phyloP scores from a whole-genome alignment of 495 filamentous ascomycete genomes.

The Penicillium roqueforti region DNA sequence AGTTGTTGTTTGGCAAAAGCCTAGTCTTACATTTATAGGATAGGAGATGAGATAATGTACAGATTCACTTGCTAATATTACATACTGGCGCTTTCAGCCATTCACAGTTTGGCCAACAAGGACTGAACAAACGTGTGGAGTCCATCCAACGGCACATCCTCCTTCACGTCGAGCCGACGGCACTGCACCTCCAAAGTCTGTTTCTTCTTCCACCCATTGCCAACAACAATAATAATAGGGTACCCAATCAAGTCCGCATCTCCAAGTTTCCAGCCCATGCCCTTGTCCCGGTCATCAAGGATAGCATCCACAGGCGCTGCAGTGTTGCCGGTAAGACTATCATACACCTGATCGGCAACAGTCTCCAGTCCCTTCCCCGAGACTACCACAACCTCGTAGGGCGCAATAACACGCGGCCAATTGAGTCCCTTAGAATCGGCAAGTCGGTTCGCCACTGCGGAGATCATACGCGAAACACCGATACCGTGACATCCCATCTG shows the following conservation, averaged over 20 bases:
- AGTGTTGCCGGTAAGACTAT: conserved; percentile 38
- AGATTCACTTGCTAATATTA: conserved; percentile 5
- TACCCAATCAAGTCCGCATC: conserved; percentile 90
- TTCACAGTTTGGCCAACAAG: conserved; percentile 42
- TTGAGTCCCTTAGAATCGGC: conserved; percentile 72
- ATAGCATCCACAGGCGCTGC: conserved; percentile 52
- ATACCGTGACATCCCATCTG: conserved; percentile 98
- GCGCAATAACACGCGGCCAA: conserved; percentile 84
- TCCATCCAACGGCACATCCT: conserved; percentile 43
- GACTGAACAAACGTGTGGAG: conserved; percentile 36
- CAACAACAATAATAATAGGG: conserved; percentile 74
- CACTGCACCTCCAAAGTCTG: conserved; percentile 73
- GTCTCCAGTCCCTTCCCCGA: conserved; percentile 45
- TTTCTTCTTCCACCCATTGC: conserved; percentile 64
- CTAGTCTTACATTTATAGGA: not conserved
- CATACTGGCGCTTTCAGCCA: not conserved
- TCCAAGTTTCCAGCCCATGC: conserved; percentile 75
- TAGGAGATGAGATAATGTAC: conserved; percentile 8
- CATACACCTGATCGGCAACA: conserved; percentile 57
- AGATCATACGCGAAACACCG: conserved; percentile 86
- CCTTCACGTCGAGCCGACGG: conserved; percentile 50
- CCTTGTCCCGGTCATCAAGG: conserved; percentile 70
- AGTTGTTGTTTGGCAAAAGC: too few relatives aligned
- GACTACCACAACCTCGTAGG: conserved; percentile 75
- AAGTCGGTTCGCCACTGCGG: conserved; percentile 72